Evolutionary conservation across 306 rosid genomes (phyloP), one percentile per base, ranked within the genome.

Genomic region (Cicer cuneatum): DNA sequence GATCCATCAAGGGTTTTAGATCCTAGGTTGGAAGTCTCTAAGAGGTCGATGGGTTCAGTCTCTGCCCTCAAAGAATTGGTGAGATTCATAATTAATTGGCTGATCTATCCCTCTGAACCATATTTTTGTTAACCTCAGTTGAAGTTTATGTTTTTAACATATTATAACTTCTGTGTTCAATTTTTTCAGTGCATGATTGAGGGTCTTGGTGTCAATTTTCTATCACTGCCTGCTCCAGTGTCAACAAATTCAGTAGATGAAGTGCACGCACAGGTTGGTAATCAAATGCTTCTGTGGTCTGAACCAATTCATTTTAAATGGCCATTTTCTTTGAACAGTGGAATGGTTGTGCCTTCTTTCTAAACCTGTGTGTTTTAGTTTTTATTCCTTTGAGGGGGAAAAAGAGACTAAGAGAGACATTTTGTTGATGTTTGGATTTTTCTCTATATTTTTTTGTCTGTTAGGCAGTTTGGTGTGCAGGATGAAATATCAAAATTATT

Each of bases 201-300:
- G 82, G 96, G 98, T 78, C 96, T 92, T 74, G 79, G 83, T 68
- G 78, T 90, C 57, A 85, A 60, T 82, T 92, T 88, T 81, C 85
- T 86, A 76, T 72, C 85, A 10, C 80, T 80, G 53, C 85, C 90
- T 45, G 83, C 85, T 71, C 85, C 88, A 56, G 86, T 80, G 70
- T 70, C 91, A 16, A 56, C 80, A 61, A 87, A 84, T 84, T 84
- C 86, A 63, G 69, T 46, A 42, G 98, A 90, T 77, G 98, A 92
- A 89, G 90, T 92, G 43, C 87, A 92, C 46, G 98, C 87, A 59
- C 94, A 92, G 98, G 98, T 92, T 79, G 74, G 90, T 75, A 74
- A 35, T 67, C 63, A 62, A 71, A 70, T 42, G 48, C 54, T 68
- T 68, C 45, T 42, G 16, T 72, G 41, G 13, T 75, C 66, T 76